Evolutionary conservation across 345 rosid species (phyloP).

Genomic region (Dipteronia dyeriana): DNA sequence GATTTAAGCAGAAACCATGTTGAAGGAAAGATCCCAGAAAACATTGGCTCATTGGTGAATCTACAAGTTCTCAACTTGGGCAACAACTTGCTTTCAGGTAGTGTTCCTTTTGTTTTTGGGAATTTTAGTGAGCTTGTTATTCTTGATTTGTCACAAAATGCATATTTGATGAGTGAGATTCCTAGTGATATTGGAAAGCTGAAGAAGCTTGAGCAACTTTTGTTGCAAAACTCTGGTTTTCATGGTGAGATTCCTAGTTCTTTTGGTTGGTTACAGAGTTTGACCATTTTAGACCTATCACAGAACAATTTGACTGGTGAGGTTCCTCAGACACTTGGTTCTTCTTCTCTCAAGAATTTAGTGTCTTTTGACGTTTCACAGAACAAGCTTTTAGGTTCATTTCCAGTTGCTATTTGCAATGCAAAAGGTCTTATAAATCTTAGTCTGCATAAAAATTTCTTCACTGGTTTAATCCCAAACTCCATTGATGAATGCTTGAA

Average conservation of each 20-base stretch:
- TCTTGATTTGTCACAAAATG: slow-evolving; percentile 84
- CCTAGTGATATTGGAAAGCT: slow-evolving; percentile 72
- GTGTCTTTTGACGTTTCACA: slow-evolving; percentile 81
- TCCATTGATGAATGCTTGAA: slow-evolving; percentile 62
- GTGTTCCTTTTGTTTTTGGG: slow-evolving; percentile 62
- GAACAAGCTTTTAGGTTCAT: slow-evolving; percentile 71
- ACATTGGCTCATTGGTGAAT: slow-evolving; percentile 55
- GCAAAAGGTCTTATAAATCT: slow-evolving; percentile 60
- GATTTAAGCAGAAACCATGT: slow-evolving; percentile 71
- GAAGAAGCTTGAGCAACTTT: slow-evolving; percentile 68
- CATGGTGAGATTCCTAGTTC: slow-evolving; percentile 74
- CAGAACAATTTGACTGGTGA: slow-evolving; percentile 79
- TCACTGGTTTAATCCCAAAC: slow-evolving; percentile 60
- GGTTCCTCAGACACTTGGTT: slow-evolving; percentile 48
- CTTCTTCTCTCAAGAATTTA: slow-evolving; percentile 62
- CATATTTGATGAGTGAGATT: slow-evolving; percentile 62
- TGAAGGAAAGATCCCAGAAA: slow-evolving; percentile 80
- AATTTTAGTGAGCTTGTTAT: slow-evolving; percentile 69
- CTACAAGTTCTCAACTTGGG: slow-evolving; percentile 73
- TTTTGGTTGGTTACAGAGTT: slow-evolving; percentile 55
- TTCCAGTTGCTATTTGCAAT: slow-evolving; percentile 69
- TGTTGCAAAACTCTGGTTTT: slow-evolving; percentile 79
- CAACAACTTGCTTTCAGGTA: slow-evolving; percentile 74
- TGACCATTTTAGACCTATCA: slow-evolving; percentile 65
- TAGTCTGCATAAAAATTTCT: slow-evolving; percentile 70